Conservation (phyloP, 495 filamentous ascomycete genomes). For the Trichoderma erinaceum region DNA sequence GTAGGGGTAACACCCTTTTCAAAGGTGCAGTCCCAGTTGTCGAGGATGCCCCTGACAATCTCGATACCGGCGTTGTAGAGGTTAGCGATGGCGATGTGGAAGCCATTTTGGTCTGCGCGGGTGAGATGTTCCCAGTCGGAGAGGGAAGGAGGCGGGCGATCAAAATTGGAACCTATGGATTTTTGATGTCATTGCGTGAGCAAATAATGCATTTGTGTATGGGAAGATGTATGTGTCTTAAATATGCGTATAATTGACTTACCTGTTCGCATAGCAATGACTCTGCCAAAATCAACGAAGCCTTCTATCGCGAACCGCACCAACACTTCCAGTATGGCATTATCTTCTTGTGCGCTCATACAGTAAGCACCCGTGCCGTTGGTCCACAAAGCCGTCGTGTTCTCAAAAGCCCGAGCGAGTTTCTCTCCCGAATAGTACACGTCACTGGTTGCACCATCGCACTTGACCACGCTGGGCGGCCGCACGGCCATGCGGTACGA, state of each 20-base stretch:
- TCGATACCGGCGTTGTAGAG: slow-evolving; percentile 61
- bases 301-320: slow-evolving; percentile 50
- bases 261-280: slow-evolving; percentile 66
- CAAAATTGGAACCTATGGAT: slow-evolving; percentile 56
- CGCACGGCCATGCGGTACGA: slow-evolving; percentile 47
- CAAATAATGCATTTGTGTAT: background rate
- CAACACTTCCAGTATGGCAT: slow-evolving; percentile 62
- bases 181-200: background rate
- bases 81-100: slow-evolving; percentile 53
- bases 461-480: slow-evolving; percentile 54
- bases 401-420: slow-evolving; percentile 58
- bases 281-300: slow-evolving; percentile 58
- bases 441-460: slow-evolving; percentile 64
- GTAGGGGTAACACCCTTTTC: slow-evolving; percentile 49
- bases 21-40: slow-evolving; percentile 54
- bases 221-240: background rate
- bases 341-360: slow-evolving; percentile 69
- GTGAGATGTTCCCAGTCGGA: slow-evolving; percentile 51
- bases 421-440: slow-evolving; percentile 63
- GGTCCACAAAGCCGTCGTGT: slow-evolving; percentile 57
- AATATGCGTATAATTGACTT: background rate
- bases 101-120: slow-evolving; percentile 53
- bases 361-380: slow-evolving; percentile 66
- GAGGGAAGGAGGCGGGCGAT: slow-evolving; percentile 56
- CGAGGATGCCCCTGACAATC: slow-evolving; percentile 60